A percentile compares a stretch with the other conserved stretches of the same genome.
phyloP scores from a whole-genome alignment of 1,139 yeast genomes.

The Kodamaea derodonti region DNA sequence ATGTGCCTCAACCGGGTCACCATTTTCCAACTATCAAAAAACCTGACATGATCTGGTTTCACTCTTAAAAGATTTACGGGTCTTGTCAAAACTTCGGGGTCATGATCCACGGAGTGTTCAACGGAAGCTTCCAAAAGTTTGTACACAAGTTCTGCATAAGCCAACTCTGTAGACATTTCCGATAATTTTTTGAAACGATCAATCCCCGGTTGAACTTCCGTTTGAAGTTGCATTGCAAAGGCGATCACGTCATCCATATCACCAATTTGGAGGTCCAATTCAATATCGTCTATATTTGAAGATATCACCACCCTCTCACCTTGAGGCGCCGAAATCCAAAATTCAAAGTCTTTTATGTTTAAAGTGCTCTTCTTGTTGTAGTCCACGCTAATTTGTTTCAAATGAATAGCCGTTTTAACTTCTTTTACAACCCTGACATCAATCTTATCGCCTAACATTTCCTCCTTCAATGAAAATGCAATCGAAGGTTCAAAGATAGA shows the following conservation, averaged over 20 bases:
- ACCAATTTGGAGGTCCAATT: constrained; percentile 28
- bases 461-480: constrained; percentile 21
- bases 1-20: constrained; percentile 75
- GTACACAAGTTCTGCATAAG: constrained; percentile 45
- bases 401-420: constrained; percentile 28
- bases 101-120: constrained; percentile 61
- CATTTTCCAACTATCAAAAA: constrained; percentile 84
- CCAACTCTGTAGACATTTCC: constrained; percentile 13
- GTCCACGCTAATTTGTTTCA: constrained; percentile 19
- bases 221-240: constrained; percentile 18
- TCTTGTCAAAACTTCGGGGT: constrained; percentile 84
- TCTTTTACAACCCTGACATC: constrained; percentile 7
- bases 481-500: constrained; percentile 36
- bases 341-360: constrained; percentile 28
- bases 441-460: constrained; percentile 4
- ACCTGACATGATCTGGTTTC: constrained; percentile 68
- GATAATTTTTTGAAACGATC: constrained; percentile 15
- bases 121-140: constrained; percentile 62
- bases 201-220: constrained; percentile 20
- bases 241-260: constrained; percentile 37
- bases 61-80: constrained; percentile 81
- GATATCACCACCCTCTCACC: constrained; percentile 28
- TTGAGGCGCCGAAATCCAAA: constrained; percentile 39
- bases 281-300: constrained; percentile 28
- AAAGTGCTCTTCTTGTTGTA: not conserved